Percentiles rank a stretch among this genome's conserved stretches.
These are phyloP conservation scores for Gossypium longicalyx DNA, from an alignment of 345 rosid species.

Conservation along the genomic window DNA sequence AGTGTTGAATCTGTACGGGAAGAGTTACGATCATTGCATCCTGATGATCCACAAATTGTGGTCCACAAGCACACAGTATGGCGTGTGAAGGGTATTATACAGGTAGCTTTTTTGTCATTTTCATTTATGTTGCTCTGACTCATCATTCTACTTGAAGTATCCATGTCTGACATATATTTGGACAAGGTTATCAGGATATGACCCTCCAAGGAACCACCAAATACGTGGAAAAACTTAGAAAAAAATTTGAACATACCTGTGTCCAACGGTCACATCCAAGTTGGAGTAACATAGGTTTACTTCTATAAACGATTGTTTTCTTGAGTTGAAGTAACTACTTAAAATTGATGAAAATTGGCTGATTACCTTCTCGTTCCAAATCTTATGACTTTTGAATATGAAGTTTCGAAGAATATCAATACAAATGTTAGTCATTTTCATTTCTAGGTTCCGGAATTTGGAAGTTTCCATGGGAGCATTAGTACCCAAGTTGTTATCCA, in stretches of 20 bases:
- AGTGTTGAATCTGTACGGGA: constrained; percentile 85
- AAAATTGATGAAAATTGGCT: background rate
- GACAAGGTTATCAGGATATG: no score
- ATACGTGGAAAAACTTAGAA: no score
- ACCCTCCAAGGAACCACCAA: no score
- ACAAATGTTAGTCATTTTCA: background rate
- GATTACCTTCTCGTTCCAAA: background rate
- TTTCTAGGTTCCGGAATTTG: background rate
- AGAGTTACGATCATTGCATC: constrained; percentile 77
- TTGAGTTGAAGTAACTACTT: background rate
- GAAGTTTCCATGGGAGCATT: background rate
- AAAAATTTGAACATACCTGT: background rate
- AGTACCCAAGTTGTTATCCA: background rate
- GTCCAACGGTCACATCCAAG: background rate
- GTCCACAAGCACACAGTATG: constrained; percentile 86
- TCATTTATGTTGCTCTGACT: background rate
- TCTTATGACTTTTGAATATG: background rate
- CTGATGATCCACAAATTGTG: constrained; percentile 87
- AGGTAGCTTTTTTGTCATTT: constrained; percentile 39
- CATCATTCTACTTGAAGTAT: background rate
- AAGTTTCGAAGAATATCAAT: background rate
- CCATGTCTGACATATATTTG: background rate
- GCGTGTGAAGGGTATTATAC: constrained; percentile 97
- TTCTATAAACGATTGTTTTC: background rate
- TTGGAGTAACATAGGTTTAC: no score